phyloP scores from a whole-genome alignment of 2,329 filamentous ascomycete genomes.

The Pseudogymnoascus sp. region DNA sequence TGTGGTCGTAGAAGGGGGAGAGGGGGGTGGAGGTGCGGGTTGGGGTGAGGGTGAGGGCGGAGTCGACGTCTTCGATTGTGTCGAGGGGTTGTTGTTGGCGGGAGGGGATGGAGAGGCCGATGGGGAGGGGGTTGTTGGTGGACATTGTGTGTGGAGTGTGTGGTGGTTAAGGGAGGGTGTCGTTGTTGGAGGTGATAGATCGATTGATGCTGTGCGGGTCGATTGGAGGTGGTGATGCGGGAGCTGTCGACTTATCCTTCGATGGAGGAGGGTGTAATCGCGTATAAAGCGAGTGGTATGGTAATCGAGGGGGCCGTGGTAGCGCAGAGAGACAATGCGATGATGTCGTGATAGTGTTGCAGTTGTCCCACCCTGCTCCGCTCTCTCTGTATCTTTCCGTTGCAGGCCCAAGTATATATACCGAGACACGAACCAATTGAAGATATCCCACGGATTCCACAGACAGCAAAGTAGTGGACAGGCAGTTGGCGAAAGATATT shows the following conservation, averaged over 20 bases:
- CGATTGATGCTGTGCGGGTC: not conserved
- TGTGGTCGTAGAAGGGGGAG: conserved; percentile 18
- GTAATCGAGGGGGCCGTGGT: not conserved
- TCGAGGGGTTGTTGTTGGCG: not conserved
- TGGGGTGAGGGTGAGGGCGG: conserved; percentile 4
- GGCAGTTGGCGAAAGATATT: not conserved
- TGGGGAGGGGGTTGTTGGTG: not conserved
- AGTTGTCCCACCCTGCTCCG: not conserved
- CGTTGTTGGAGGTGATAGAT: not conserved
- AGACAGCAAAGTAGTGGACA: not conserved
- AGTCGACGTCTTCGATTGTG: not conserved
- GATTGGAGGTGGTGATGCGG: not conserved
- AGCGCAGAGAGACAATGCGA: not conserved
- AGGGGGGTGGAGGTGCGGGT: conserved; percentile 10
- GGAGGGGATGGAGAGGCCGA: not conserved
- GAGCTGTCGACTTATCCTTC: not conserved
- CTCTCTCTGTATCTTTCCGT: not conserved
- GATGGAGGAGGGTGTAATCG: not conserved
- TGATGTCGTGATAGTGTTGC: conserved; percentile 2
- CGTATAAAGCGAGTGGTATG: not conserved
- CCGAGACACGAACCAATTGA: not conserved
- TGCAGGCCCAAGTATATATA: not conserved
- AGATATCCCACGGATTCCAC: not conserved
- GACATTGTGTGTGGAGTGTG: not conserved
- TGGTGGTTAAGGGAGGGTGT: not conserved